A percentile compares a stretch with the other conserved stretches of the same genome.
phyloP scores from a whole-genome alignment of 257 asterid species.

The Marsdenia floribunda region DNA sequence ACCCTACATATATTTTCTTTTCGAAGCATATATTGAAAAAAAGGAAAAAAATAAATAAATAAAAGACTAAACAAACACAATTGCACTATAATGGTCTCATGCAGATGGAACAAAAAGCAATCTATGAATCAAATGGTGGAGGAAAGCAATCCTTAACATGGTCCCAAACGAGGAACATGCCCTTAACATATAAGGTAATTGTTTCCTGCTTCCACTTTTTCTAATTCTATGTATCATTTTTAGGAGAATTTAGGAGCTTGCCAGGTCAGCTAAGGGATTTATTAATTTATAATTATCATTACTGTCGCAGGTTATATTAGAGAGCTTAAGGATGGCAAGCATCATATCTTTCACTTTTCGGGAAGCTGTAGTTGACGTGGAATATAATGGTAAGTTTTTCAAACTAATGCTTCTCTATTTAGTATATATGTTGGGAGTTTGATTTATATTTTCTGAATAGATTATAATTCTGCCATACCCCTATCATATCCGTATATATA shows the following conservation, averaged over 20 bases:
- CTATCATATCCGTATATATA: too few relatives aligned
- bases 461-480: neutral
- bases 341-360: constrained; percentile 86
- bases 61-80: too few relatives aligned
- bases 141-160: constrained; percentile 51
- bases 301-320: constrained; percentile 56
- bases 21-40: neutral
- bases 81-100: neutral
- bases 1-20: too few relatives aligned
- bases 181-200: constrained; percentile 61
- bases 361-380: constrained; percentile 90
- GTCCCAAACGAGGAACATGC: constrained; percentile 80
- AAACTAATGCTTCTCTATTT: neutral
- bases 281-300: neutral
- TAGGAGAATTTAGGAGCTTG: neutral
- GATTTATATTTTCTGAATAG: neutral
- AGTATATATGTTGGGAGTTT: neutral
- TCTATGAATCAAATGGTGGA: constrained; percentile 39
- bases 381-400: constrained; percentile 51
- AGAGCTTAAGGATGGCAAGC: constrained; percentile 90
- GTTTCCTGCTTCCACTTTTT: neutral
- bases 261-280: constrained; percentile 4
- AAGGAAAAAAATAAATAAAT: too few relatives aligned
- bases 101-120: constrained; percentile 63
- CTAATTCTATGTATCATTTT: neutral